phyloP scores from a whole-genome alignment of 306 rosid genomes.

The Sicyos edulis region DNA sequence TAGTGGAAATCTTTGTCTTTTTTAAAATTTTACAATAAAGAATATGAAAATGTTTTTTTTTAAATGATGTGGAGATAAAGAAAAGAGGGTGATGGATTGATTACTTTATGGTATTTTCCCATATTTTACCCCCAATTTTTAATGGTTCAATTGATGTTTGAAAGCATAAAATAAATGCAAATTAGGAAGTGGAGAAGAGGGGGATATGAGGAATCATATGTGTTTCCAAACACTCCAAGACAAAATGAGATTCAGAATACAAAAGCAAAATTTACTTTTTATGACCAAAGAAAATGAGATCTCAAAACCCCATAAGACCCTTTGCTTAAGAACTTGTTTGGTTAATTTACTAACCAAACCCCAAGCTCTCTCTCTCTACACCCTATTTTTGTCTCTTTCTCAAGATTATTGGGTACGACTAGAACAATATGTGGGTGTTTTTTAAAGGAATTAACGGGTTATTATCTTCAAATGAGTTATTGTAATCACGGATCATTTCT shows the following conservation, averaged over 20 bases:
- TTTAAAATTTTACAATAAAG: not conserved
- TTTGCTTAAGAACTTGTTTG: conserved; percentile 18
- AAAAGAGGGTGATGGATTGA: conserved; percentile 1
- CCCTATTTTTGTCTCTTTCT: not conserved
- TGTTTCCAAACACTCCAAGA: conserved; percentile 24
- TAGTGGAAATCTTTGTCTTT: conserved; percentile 7
- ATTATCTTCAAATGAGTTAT: no score
- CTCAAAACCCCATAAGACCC: conserved; percentile 11
- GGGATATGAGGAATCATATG: conserved; percentile 20
- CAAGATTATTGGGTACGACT: no score
- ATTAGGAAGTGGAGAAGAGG: conserved; percentile 14
- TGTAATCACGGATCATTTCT: no score
- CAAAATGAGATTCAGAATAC: conserved; percentile 16
- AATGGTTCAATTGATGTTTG: not conserved
- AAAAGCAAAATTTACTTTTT: conserved; percentile 20
- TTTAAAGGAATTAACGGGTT: no score
- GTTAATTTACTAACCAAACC: not conserved
- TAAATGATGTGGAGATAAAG: not conserved
- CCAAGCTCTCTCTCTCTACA: not conserved
- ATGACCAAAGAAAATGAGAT: conserved; percentile 18
- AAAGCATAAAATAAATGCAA: conserved; percentile 15
- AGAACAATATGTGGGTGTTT: no score
- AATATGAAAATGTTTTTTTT: not conserved
- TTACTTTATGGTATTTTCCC: conserved; percentile 18
- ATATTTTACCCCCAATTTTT: not conserved